These are phyloP conservation scores for Agastache rugosa DNA, from an alignment of 257 asterid species.

Conservation along the genomic window DNA sequence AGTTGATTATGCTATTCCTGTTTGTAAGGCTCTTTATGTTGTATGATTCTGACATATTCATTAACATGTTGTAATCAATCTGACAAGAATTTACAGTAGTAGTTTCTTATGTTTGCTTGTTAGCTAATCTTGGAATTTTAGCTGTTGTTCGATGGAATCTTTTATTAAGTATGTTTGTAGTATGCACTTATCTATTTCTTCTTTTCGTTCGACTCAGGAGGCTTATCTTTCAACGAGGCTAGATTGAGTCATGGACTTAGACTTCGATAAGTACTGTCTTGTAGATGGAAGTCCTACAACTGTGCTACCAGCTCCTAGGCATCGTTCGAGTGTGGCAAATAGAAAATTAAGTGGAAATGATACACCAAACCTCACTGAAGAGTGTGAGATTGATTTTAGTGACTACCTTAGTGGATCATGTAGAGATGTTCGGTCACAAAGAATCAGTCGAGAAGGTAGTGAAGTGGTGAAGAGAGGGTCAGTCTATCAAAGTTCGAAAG, in stretches of 20 bases:
- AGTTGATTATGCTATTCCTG: neutral
- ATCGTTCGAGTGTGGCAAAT: slow-evolving; percentile 47
- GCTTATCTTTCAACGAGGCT: slow-evolving; percentile 45
- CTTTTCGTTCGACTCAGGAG: slow-evolving; percentile 41
- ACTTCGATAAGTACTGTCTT: slow-evolving; percentile 75
- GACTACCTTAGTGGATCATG: slow-evolving; percentile 67
- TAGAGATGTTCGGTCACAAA: slow-evolving; percentile 50
- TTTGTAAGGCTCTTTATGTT: neutral
- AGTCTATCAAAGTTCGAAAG: slow-evolving; percentile 74
- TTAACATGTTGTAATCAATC: neutral
- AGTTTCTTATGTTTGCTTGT: neutral
- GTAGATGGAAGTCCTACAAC: slow-evolving; percentile 93
- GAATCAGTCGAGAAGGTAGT: slow-evolving; percentile 24
- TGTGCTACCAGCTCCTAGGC: slow-evolving; percentile 68
- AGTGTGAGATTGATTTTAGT: slow-evolving; percentile 59
- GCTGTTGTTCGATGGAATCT: neutral
- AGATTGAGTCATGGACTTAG: slow-evolving; percentile 54
- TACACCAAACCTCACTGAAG: slow-evolving; percentile 37
- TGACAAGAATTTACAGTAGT: neutral
- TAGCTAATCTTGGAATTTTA: slow-evolving; percentile 6
- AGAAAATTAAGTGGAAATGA: slow-evolving; percentile 52
- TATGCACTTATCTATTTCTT: slow-evolving; percentile 22
- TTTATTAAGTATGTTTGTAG: neutral
- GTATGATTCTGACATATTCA: neutral
- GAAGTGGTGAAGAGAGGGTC: slow-evolving; percentile 67